Conservation (phyloP, 257 asterid species). For the Paraleonurus japonicus region DNA sequence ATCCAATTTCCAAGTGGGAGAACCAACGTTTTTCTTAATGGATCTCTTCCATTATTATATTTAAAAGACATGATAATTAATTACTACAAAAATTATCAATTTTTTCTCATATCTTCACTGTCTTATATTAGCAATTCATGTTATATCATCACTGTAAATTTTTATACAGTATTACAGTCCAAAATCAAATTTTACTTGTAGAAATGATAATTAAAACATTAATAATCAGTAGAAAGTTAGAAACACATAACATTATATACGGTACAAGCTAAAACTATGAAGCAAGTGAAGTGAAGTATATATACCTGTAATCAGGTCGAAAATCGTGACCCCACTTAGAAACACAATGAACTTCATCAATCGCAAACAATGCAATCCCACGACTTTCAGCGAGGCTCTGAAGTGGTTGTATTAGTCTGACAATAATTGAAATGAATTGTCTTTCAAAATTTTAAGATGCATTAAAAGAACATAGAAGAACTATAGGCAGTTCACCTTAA, state of each 20-base stretch:
- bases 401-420: slow-evolving; percentile 60
- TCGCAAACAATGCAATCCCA: slow-evolving; percentile 76
- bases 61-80: background rate
- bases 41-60: background rate
- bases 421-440: slow-evolving; percentile 13
- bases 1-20: background rate
- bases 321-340: slow-evolving; percentile 94
- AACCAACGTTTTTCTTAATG: background rate
- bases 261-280: slow-evolving; percentile 7
- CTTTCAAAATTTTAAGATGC: slow-evolving; percentile 15
- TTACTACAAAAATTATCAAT: background rate
- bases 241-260: slow-evolving; percentile 9
- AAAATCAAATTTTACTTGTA: background rate
- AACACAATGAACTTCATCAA: slow-evolving; percentile 84
- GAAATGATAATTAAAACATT: slow-evolving; percentile 1
- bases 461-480: slow-evolving; percentile 5
- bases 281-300: slow-evolving; percentile 22
- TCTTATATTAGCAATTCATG: background rate
- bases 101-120: background rate
- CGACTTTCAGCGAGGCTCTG: slow-evolving; percentile 64
- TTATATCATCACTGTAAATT: background rate
- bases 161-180: background rate
- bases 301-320: slow-evolving; percentile 82
- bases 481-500: slow-evolving; percentile 41
- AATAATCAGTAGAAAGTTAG: slow-evolving; percentile 7